A percentile compares a stretch with the other conserved stretches of the same genome.
phyloP scores from a whole-genome alignment of 2,329 filamentous ascomycete species.

The Ophiostoma montium region DNA sequence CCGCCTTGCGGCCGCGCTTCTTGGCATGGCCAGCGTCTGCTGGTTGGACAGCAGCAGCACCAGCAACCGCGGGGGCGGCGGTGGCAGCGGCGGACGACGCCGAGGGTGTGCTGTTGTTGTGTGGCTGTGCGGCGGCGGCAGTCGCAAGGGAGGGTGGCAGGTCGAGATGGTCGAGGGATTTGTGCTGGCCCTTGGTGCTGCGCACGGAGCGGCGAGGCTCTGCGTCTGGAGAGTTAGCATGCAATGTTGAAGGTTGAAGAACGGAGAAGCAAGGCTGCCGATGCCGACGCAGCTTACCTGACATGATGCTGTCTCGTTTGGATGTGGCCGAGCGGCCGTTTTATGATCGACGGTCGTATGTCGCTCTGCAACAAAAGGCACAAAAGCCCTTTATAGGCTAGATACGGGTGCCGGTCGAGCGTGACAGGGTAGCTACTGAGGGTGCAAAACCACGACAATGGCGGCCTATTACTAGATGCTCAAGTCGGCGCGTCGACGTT shows the following conservation, averaged over 20 bases:
- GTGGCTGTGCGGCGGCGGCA: not conserved
- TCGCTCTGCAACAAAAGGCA: not conserved
- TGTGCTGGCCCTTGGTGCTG: slow-evolving; percentile 94
- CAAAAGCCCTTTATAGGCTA: not conserved
- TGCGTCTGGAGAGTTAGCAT: slow-evolving; percentile 25
- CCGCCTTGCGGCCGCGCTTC: slow-evolving; percentile 30
- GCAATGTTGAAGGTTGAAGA: not conserved
- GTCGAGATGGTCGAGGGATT: slow-evolving; percentile 68
- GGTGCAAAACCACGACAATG: not conserved
- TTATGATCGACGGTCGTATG: not conserved
- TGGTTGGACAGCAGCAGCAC: not conserved
- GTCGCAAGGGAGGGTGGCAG: slow-evolving; percentile 21
- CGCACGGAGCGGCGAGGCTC: slow-evolving; percentile 90
- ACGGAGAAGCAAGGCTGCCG: not conserved
- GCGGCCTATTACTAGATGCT: not conserved
- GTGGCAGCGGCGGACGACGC: too few species aligned
- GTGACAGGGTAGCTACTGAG: not conserved
- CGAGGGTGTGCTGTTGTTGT: too few species aligned
- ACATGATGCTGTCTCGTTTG: slow-evolving; percentile 3
- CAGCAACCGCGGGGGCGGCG: not conserved
- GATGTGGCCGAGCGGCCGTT: not conserved
- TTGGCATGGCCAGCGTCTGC: slow-evolving; percentile 29
- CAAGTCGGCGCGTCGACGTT: not conserved
- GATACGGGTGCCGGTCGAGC: not conserved
- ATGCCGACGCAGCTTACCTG: slow-evolving; percentile 7